Conservation (phyloP, 1,139 yeast genomes). For the Diutina mesorugosa region DNA sequence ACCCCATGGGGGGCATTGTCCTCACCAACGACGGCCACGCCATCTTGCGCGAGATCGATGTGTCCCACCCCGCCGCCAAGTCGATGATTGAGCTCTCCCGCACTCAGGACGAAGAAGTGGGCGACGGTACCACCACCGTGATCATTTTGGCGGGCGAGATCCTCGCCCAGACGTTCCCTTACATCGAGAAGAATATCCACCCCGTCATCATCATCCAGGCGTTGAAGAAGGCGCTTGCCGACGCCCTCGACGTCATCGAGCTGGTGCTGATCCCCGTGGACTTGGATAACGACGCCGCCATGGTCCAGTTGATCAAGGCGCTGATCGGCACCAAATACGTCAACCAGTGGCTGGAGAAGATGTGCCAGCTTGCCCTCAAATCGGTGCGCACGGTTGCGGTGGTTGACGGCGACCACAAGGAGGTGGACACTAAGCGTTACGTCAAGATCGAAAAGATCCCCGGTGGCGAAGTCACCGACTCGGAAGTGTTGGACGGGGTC, state of each 20-base stretch:
- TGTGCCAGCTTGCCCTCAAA: slow-evolving; percentile 79
- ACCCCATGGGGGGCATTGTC: slow-evolving; percentile 98
- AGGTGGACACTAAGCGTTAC: slow-evolving; percentile 87
- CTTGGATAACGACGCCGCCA: slow-evolving; percentile 68
- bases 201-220: slow-evolving; percentile 96
- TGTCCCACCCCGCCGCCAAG: slow-evolving; percentile 96
- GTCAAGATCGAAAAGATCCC: slow-evolving; percentile 92
- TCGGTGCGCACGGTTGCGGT: slow-evolving; percentile 80
- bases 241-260: slow-evolving; percentile 82
- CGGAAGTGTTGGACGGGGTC: slow-evolving; percentile 81
- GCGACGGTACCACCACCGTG: slow-evolving; percentile 97
- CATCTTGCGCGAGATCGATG: slow-evolving; percentile 77
- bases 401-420: slow-evolving; percentile 59
- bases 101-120: slow-evolving; percentile 98
- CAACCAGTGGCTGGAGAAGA: slow-evolving; percentile 79
- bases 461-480: slow-evolving; percentile 91
- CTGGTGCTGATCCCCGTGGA: slow-evolving; percentile 81
- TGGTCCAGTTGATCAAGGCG: slow-evolving; percentile 77
- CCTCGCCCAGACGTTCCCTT: slow-evolving; percentile 88
- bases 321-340: slow-evolving; percentile 95
- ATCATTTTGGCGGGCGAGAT: slow-evolving; percentile 94
- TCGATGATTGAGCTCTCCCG: slow-evolving; percentile 95
- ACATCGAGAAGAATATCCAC: slow-evolving; percentile 86
- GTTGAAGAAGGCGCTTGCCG: slow-evolving; percentile 78
- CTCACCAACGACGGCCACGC: slow-evolving; percentile 98